These are phyloP conservation scores for Mangifera indica DNA, from an alignment of 345 rosid genomes.

Conservation along the genomic window DNA sequence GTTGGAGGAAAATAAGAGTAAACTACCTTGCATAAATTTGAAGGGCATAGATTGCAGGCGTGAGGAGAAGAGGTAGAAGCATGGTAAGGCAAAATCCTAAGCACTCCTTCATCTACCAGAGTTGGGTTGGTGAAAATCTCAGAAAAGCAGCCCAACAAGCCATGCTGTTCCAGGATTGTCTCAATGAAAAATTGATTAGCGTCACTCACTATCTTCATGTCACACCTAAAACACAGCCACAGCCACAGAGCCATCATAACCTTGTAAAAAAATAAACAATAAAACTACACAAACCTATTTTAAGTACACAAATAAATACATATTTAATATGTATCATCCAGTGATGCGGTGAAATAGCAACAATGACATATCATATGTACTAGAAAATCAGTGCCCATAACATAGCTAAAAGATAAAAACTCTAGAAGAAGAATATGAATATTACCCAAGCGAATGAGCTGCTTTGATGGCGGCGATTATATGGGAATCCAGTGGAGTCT, in stretches of 20 bases:
- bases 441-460: slow-evolving; percentile 57
- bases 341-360: no score
- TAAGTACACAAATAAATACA: no score
- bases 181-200: slow-evolving; percentile 78
- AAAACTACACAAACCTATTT: no score
- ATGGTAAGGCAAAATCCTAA: slow-evolving; percentile 62
- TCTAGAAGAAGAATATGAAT: neutral
- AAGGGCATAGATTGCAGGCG: slow-evolving; percentile 61
- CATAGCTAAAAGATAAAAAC: neutral
- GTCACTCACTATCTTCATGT: slow-evolving; percentile 75
- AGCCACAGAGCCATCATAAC: slow-evolving; percentile 15
- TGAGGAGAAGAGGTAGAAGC: slow-evolving; percentile 42
- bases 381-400: no score
- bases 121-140: slow-evolving; percentile 60
- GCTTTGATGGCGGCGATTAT: slow-evolving; percentile 52
- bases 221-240: slow-evolving; percentile 48
- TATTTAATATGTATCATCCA: no score
- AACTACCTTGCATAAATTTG: slow-evolving; percentile 77
- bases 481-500: slow-evolving; percentile 46
- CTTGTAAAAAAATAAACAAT: neutral
- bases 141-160: slow-evolving; percentile 61
- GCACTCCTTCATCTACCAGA: slow-evolving; percentile 51
- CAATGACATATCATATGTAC: no score
- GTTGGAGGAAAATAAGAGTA: neutral
- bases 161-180: slow-evolving; percentile 66